A percentile compares a stretch with the other conserved stretches of the same genome.
phyloP scores from a whole-genome alignment of 2,329 filamentous ascomycete genomes.

The Trichoderma polysporum region DNA sequence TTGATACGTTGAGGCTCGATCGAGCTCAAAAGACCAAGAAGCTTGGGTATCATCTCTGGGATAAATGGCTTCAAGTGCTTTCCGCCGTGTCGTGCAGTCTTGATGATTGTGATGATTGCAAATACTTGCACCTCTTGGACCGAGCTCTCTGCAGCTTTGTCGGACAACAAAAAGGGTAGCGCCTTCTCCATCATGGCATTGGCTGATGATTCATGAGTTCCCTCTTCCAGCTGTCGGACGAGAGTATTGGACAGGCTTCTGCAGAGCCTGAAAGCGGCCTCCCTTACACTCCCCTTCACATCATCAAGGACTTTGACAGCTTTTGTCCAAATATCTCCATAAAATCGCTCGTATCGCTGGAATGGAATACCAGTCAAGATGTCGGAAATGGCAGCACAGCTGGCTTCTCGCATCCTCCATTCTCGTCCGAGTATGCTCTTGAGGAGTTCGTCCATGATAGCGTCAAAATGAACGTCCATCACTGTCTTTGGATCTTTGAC shows the following conservation, averaged over 20 bases:
- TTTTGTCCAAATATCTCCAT: constrained; percentile 79
- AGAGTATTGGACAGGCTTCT: constrained; percentile 81
- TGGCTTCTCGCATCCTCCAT: constrained; percentile 90
- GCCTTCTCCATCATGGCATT: constrained; percentile 81
- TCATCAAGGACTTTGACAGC: constrained; percentile 93
- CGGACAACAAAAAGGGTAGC: constrained; percentile 85
- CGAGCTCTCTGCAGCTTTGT: constrained; percentile 83
- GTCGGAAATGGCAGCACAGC: constrained; percentile 85
- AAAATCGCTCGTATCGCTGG: constrained; percentile 76
- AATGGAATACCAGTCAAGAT: constrained; percentile 79
- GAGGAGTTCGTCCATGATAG: constrained; percentile 84
- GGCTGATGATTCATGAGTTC: constrained; percentile 67
- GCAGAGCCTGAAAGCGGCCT: constrained; percentile 77
- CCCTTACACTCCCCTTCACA: constrained; percentile 86
- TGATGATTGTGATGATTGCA: constrained; percentile 76
- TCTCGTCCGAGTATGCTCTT: constrained; percentile 85
- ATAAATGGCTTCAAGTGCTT: constrained; percentile 76
- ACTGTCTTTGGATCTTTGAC: constrained; percentile 81
- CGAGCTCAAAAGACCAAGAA: constrained; percentile 79
- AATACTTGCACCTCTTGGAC: constrained; percentile 86
- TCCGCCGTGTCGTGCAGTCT: constrained; percentile 89
- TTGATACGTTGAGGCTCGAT: constrained; percentile 88
- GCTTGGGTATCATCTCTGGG: constrained; percentile 74
- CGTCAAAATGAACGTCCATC: constrained; percentile 79
- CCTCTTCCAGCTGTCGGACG: constrained; percentile 80